Evolutionary conservation across 768 basidiomycete species (phyloP).

Genomic region (Rhizopogon rudus): DNA sequence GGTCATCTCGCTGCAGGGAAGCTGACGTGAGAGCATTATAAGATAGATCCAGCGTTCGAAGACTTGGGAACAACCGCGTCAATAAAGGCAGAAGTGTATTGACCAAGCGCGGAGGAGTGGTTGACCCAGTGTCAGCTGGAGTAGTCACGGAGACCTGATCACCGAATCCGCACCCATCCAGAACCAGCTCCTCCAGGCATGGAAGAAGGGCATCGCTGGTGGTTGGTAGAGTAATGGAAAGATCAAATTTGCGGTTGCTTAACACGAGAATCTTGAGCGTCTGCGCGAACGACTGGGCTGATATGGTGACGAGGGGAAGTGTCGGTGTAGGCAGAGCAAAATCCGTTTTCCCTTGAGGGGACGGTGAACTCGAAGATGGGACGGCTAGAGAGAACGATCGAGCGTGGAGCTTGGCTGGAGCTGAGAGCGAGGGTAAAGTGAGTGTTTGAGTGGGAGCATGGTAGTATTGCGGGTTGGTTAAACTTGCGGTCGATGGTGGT

Average conservation of each 20-base stretch:
- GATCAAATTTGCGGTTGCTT: constrained; percentile 61
- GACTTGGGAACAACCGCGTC: constrained; percentile 61
- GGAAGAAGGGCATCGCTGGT: constrained; percentile 46
- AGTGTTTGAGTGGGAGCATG: constrained; percentile 50
- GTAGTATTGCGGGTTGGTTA: constrained; percentile 58
- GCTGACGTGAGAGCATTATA: constrained; percentile 62
- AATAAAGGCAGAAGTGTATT: constrained; percentile 58
- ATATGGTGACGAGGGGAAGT: constrained; percentile 61
- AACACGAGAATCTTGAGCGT: constrained; percentile 56
- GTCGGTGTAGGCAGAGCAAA: constrained; percentile 61
- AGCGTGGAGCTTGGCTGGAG: constrained; percentile 45
- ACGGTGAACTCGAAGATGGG: constrained; percentile 11
- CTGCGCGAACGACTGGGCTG: constrained; percentile 53
- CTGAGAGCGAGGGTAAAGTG: constrained; percentile 56
- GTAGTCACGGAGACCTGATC: constrained; percentile 52
- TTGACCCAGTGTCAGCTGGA: constrained; percentile 23
- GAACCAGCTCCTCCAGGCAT: constrained; percentile 62
- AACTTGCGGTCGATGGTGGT: constrained; percentile 25
- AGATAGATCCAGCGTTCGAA: constrained; percentile 69
- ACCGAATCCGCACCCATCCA: constrained; percentile 69
- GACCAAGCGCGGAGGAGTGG: constrained; percentile 37
- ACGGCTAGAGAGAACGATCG: constrained; percentile 58
- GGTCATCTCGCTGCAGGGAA: constrained; percentile 41
- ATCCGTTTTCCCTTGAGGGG: constrained; percentile 27
- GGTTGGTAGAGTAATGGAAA: constrained; percentile 52